These are phyloP conservation scores for Sordariomycetes sp. DNA, from an alignment of 2,329 filamentous ascomycete species.

Conservation along the genomic window DNA sequence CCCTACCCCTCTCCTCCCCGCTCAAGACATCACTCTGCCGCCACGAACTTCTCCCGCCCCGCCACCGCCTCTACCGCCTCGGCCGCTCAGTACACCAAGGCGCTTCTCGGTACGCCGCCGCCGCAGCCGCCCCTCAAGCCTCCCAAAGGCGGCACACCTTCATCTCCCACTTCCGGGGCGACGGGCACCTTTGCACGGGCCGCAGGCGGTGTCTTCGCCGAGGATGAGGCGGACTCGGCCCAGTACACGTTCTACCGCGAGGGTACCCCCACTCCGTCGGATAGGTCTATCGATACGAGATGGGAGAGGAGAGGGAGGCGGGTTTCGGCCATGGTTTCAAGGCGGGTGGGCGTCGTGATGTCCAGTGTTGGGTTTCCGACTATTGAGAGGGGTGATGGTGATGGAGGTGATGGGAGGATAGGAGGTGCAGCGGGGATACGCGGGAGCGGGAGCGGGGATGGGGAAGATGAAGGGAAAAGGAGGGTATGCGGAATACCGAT, in stretches of 20 bases:
- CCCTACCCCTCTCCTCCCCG: neutral
- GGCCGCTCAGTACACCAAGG: neutral
- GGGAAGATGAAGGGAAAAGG: neutral
- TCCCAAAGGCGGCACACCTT: neutral
- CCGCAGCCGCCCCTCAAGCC: neutral
- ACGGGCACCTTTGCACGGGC: neutral
- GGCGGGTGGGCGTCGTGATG: neutral
- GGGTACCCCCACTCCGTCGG: slow-evolving; percentile 2
- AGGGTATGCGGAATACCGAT: slow-evolving; percentile 13
- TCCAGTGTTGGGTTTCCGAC: neutral
- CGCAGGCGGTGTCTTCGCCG: neutral
- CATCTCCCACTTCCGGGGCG: neutral
- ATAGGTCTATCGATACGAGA: neutral
- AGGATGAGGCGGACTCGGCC: neutral
- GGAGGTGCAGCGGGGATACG: neutral
- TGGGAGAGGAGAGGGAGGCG: neutral
- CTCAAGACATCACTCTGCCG: neutral
- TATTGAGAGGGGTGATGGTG: neutral
- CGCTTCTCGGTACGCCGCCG: neutral
- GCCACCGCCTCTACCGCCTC: neutral
- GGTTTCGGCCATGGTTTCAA: neutral
- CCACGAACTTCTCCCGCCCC: neutral
- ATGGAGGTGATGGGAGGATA: neutral
- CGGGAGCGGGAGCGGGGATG: neutral
- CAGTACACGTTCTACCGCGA: slow-evolving; percentile 3